Percentiles rank a stretch among this genome's conserved stretches.
Evolutionary conservation across 2,329 filamentous ascomycete genomes (phyloP).

Genomic region (Colletotrichum navitas): DNA sequence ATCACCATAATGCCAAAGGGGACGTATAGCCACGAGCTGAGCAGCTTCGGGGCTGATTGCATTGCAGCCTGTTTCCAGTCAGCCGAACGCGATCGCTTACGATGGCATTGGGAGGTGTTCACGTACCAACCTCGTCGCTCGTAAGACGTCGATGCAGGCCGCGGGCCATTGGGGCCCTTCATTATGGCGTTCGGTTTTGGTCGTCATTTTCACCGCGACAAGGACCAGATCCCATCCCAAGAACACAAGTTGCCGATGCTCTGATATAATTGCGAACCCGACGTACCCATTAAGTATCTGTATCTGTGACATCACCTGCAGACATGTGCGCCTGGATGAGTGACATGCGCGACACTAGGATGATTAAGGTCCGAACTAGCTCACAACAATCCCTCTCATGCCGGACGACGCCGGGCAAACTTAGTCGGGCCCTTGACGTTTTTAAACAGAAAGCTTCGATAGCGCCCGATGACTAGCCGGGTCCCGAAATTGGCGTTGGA

Average conservation of each 20-base stretch:
- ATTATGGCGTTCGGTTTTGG: not conserved
- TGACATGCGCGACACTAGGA: not conserved
- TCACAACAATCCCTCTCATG: not conserved
- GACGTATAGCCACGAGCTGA: constrained; percentile 63
- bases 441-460: not conserved
- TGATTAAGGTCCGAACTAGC: not conserved
- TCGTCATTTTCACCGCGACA: constrained; percentile 12
- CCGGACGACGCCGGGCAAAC: not conserved
- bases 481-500: not conserved
- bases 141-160: not conserved
- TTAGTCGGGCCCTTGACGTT: not conserved
- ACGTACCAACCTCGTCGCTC: constrained; percentile 36
- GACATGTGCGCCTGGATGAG: no score
- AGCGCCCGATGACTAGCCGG: not conserved
- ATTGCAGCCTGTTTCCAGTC: not conserved
- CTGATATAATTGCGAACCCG: not conserved
- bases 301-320: not conserved
- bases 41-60: constrained; percentile 44
- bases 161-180: constrained; percentile 23
- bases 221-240: not conserved
- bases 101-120: no score
- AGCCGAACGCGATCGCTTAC: rapidly evolving
- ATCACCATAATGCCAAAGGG: constrained; percentile 59
- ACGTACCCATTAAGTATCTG: not conserved
- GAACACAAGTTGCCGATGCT: no score